A percentile compares a stretch with the other conserved stretches of the same genome.
Evolutionary conservation across 306 rosid genomes (phyloP).

Genomic region (Clitoria ternatea): DNA sequence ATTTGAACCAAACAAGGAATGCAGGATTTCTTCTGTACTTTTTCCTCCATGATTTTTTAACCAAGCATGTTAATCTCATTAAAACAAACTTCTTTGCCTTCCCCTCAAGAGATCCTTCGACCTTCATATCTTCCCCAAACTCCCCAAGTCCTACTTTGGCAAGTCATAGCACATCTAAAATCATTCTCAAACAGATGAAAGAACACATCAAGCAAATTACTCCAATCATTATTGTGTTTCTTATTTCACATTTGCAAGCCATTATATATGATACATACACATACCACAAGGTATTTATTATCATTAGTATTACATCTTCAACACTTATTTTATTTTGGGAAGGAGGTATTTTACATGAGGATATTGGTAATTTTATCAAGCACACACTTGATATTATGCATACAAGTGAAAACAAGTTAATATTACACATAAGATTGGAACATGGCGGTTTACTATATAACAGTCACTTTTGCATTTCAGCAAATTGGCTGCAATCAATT

Average conservation of each 20-base stretch:
- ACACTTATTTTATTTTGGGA: not conserved
- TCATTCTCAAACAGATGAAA: not conserved
- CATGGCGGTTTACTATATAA: not conserved
- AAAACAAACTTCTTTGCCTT: no score
- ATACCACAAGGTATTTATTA: not conserved
- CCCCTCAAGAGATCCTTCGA: not conserved
- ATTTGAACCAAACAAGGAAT: no score
- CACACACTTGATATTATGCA: constrained; percentile 30
- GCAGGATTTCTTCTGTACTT: no score
- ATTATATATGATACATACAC: constrained; percentile 10
- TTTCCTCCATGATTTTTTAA: no score
- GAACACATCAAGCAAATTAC: constrained; percentile 1
- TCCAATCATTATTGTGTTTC: constrained; percentile 10
- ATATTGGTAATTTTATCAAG: constrained; percentile 3
- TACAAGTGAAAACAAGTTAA: constrained; percentile 6
- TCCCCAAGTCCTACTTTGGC: not conserved
- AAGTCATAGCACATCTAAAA: not conserved
- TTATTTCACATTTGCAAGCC: constrained; percentile 26
- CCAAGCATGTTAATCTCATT: no score
- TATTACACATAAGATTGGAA: constrained; percentile 30
- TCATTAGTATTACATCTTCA: not conserved
- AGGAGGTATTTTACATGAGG: not conserved
- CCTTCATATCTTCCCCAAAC: not conserved
- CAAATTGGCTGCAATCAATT: constrained; percentile 63
- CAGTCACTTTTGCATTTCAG: constrained; percentile 33